These are phyloP conservation scores for Clavispora asparagi DNA, from an alignment of 805 yeast genomes.

Conservation along the genomic window DNA sequence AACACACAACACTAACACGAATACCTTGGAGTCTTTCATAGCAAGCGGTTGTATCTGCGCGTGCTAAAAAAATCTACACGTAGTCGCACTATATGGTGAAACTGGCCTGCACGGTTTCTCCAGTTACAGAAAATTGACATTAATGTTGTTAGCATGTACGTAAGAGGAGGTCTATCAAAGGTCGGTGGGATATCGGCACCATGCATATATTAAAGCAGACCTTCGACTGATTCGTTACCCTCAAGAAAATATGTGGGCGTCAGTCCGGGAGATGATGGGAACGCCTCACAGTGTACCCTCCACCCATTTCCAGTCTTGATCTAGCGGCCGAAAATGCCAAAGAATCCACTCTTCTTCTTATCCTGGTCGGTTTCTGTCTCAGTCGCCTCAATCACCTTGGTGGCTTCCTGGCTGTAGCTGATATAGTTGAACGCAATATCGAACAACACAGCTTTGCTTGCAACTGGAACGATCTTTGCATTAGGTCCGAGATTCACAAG, in stretches of 20 bases:
- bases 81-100: not conserved
- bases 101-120: not conserved
- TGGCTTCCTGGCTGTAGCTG: slow-evolving; percentile 33
- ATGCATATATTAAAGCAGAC: too few species aligned
- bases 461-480: slow-evolving; percentile 47
- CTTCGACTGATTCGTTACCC: too few species aligned
- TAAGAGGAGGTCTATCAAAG: too few species aligned
- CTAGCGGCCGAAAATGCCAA: slow-evolving; percentile 63
- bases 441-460: slow-evolving; percentile 84
- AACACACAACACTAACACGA: slow-evolving; percentile 30
- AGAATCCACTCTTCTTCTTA: slow-evolving; percentile 58
- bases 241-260: too few species aligned
- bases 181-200: too few species aligned
- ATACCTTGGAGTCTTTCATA: slow-evolving; percentile 5
- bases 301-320: not conserved
- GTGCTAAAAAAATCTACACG: not conserved
- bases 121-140: too few species aligned
- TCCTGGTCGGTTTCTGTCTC: slow-evolving; percentile 13
- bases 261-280: too few species aligned
- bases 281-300: too few species aligned
- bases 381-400: slow-evolving; percentile 11
- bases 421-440: slow-evolving; percentile 87
- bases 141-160: too few species aligned
- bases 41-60: not conserved
- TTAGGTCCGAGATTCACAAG: slow-evolving; percentile 19